phyloP scores from a whole-genome alignment of 2,329 filamentous ascomycete genomes.

The Fusarium sp. region DNA sequence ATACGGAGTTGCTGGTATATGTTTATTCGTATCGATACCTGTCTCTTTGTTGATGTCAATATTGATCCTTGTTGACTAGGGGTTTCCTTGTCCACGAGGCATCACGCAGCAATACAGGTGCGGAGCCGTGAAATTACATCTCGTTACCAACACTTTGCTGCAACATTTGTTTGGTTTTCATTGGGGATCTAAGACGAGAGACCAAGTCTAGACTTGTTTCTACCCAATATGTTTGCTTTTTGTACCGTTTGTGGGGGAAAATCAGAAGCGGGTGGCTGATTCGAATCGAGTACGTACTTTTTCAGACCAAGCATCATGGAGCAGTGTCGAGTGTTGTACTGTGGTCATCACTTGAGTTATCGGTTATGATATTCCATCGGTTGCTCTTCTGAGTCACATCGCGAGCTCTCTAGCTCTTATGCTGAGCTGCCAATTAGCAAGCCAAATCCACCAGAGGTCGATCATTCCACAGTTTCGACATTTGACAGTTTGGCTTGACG shows the following conservation, averaged over 20 bases:
- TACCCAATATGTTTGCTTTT: constrained; percentile 12
- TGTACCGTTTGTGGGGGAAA: neutral
- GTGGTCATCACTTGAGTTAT: constrained; percentile 18
- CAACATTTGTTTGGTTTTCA: constrained; percentile 9
- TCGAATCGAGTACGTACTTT: neutral
- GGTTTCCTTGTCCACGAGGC: constrained; percentile 16
- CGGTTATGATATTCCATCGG: constrained; percentile 27
- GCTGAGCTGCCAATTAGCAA: constrained; percentile 23
- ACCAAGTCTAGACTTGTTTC: constrained; percentile 1
- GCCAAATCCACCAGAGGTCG: constrained; percentile 20
- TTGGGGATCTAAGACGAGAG: neutral
- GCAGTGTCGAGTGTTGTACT: neutral
- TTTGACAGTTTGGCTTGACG: constrained; percentile 41
- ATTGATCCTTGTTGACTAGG: constrained; percentile 6
- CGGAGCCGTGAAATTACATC: constrained; percentile 22
- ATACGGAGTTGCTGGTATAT: constrained; percentile 1
- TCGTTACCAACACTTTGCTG: constrained; percentile 5
- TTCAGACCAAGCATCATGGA: constrained; percentile 8
- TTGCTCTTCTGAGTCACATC: constrained; percentile 28
- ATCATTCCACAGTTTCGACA: constrained; percentile 26
- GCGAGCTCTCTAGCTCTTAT: constrained; percentile 18
- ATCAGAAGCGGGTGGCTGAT: constrained; percentile 8
- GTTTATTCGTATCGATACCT: constrained; percentile 10
- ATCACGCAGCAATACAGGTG: constrained; percentile 1
- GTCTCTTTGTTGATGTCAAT: constrained; percentile 7